These are phyloP conservation scores for Secale cereale DNA, from an alignment of 176 grass and related monocot genomes.

Conservation along the genomic window DNA sequence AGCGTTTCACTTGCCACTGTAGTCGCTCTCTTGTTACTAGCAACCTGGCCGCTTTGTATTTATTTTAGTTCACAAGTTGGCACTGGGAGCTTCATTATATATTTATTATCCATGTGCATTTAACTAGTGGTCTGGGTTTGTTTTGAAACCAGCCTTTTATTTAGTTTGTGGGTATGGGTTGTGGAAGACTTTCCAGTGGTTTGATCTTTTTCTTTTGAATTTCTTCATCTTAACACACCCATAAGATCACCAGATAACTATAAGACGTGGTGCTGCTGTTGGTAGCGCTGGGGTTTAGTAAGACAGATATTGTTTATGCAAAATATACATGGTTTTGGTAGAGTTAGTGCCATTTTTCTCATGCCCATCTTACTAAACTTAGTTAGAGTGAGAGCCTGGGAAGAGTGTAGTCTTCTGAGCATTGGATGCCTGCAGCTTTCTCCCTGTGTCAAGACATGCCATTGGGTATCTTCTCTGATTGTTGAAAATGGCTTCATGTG, in stretches of 20 bases:
- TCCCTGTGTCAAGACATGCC: background rate
- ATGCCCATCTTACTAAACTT: background rate
- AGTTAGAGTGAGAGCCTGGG: background rate
- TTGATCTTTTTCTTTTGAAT: background rate
- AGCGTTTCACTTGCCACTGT: background rate
- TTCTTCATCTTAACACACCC: slow-evolving; percentile 13
- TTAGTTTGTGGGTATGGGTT: background rate
- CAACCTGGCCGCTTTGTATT: background rate
- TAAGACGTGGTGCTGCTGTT: slow-evolving; percentile 39
- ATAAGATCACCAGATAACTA: slow-evolving; percentile 36
- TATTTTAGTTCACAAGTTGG: background rate
- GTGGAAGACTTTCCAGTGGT: background rate
- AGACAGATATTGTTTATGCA: background rate
- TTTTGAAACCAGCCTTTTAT: background rate
- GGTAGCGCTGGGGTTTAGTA: slow-evolving; percentile 33
- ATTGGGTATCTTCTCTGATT: background rate
- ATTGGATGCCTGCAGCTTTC: background rate
- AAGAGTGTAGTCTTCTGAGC: background rate
- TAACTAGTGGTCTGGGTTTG: background rate
- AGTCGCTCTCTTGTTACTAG: background rate
- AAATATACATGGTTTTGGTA: background rate
- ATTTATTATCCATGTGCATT: background rate
- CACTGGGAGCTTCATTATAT: too few relatives aligned
- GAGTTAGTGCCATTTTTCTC: background rate
- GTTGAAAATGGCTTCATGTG: background rate